phyloP scores from a whole-genome alignment of 495 filamentous ascomycete species.

The Tuber calosporum region DNA sequence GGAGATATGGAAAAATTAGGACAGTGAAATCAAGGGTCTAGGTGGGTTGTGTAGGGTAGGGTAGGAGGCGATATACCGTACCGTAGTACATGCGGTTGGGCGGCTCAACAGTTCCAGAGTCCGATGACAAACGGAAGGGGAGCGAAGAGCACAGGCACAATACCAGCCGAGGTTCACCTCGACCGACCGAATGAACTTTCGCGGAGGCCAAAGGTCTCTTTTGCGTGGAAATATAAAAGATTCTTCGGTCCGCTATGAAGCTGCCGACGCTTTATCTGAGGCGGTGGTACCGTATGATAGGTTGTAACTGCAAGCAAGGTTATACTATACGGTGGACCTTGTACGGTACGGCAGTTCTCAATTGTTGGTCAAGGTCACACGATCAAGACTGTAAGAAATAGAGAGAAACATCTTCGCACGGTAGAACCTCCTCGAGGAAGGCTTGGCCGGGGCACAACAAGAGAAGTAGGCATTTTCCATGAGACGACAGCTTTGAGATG shows the following conservation, averaged over 20 bases:
- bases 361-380: not conserved
- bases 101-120: not conserved
- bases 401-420: not conserved
- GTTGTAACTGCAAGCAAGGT: too few relatives aligned
- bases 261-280: not conserved
- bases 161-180: not conserved
- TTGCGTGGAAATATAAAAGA: not conserved
- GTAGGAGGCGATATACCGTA: too few relatives aligned
- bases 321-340: not conserved
- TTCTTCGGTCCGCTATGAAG: not conserved
- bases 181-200: not conserved
- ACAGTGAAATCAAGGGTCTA: too few relatives aligned
- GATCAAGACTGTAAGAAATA: not conserved
- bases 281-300: too few relatives aligned
- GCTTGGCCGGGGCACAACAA: not conserved
- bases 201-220: not conserved
- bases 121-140: not conserved
- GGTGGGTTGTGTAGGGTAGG: too few relatives aligned
- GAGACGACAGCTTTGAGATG: not conserved
- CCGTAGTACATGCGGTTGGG: not conserved
- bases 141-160: not conserved
- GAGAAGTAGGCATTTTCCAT: not conserved
- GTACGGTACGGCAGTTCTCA: not conserved
- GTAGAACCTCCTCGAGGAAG: not conserved
- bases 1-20: not conserved